These are phyloP conservation scores for Abrus precatorius DNA, from an alignment of 306 rosid genomes.

Conservation along the genomic window DNA sequence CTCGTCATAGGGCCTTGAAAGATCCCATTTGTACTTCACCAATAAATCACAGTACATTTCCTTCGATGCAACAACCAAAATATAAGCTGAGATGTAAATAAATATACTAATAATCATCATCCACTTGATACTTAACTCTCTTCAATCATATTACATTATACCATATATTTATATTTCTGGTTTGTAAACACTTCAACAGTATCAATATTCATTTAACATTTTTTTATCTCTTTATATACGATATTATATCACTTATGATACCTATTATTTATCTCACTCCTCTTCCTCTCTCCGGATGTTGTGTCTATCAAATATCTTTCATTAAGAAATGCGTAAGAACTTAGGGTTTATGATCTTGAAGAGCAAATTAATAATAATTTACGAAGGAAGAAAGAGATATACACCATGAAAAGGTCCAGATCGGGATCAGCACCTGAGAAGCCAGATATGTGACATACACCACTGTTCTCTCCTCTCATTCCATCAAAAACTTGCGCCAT, in stretches of 20 bases:
- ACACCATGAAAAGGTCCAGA: conserved; percentile 81
- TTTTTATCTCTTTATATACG: too few species aligned
- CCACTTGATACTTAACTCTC: too few species aligned
- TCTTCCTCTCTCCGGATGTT: too few species aligned
- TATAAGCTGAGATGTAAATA: background rate
- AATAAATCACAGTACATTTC: conserved; percentile 65
- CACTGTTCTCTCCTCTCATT: conserved; percentile 51
- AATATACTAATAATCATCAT: too few species aligned
- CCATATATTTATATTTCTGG: too few species aligned
- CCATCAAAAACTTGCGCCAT: conserved; percentile 59
- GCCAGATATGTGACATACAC: conserved; percentile 42
- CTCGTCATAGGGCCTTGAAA: conserved; percentile 67
- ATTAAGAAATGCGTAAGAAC: background rate
- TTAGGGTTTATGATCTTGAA: conserved; percentile 51
- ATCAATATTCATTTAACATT: too few species aligned
- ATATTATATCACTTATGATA: too few species aligned
- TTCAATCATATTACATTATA: too few species aligned
- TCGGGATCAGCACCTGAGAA: conserved; percentile 72
- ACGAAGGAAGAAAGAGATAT: conserved; percentile 24
- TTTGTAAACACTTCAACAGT: too few species aligned
- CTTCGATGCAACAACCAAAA: conserved; percentile 46
- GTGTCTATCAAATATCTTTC: too few species aligned
- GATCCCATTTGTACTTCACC: conserved; percentile 72
- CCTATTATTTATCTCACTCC: too few species aligned
- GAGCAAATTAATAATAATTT: background rate